Base-by-base conservation (phyloP, 306 rosid genomes). In the Parietaria judaica region DNA sequence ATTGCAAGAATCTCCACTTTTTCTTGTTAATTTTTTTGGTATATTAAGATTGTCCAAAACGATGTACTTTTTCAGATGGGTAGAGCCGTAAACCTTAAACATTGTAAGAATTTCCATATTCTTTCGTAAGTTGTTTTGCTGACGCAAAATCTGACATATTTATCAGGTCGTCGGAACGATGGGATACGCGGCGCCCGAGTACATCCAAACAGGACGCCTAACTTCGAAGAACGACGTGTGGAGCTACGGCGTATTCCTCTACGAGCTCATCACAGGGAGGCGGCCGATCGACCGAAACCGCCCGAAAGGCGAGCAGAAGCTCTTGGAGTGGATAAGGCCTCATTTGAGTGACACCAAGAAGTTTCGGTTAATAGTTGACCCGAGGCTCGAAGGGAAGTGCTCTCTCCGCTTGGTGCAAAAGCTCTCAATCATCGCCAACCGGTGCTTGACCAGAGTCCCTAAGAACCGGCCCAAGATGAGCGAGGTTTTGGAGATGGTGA, bases 101-200 rank as follows among this genome's bases (percentile, higher is more conserved):
- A 23, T 23, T 23, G 31, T 2, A 23, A 23, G 1, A 23, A 23
- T 23, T 23, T 23, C 31, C 31, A 23, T 23, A 23, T 23, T 23
- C 31, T 23, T 23, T 23, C 1, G 31, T 23, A 23, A 23, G 31
- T 23, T 23, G 31, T 23, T 23, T 23, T 23, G 31, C 74, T 60
- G 38, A 61, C 59, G 62, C 64, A 67, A 53, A 54, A 65, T 49
- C 59, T 74, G 75, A 41, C 0, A 65, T 71, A 54, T 73, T 66
- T 66, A 68, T 54, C 75, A 92, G 99, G 86, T 84, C 69, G 96
- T 88, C 37, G 99, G 99, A 82, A 92, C 99, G 14, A 80, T 82
- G 86, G 99, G 99, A 48, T 92, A 92, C 69, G 95, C 99, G 58
- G 95, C 99, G 74, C 99, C 99, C 3, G 99, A 92, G 65, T 92